Base-by-base conservation (phyloP, 2,329 filamentous ascomycete species). In the Colletotrichum abscissum region DNA sequence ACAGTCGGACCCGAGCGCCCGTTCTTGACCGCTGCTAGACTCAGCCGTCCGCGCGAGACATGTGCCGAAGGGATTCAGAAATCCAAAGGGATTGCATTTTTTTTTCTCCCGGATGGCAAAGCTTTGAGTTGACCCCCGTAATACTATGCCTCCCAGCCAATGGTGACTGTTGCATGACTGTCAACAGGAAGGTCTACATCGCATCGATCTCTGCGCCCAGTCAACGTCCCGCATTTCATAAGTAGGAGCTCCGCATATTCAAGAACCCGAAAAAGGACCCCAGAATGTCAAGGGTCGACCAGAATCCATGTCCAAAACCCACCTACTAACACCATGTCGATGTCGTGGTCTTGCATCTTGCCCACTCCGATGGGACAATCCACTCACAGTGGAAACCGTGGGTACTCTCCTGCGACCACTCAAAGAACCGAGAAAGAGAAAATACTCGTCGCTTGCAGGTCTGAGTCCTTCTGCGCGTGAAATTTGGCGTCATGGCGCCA, bases 311-410 rank as follows among this genome's bases (percentile, higher is more conserved):
- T 55, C 70, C 42, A 22, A 52, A 63, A 69, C 12, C 70, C 67
- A 69, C 69, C 38, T 8, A 26, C 69, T 26, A 24, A 26, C 33
- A 65, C 63, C 49, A 42, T 65, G 63, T 57, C 55, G 30, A 65
- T 66, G 60, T 70, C 71, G 71, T 62, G 67, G 71, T 70, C 71
- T 55, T 55, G 63, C 63, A 28, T 57, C 33, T 57, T 46, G 60
- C 49, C 71, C 60, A 73, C 60, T 73, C 62, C 11, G 62, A 71
- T 66, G 71, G 67, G 24, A 71, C 67, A 70, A 56, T 63, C 67
- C 71, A 71, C 71, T 14, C 60, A 24, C n/a, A 46, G 67, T 71
- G 67, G 67, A 6, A 57, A 70, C 49, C 28, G 56, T 62, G 71
- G 67, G 54, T 55, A 14, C 59, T 57, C 28, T 26, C 52, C 56